Base-by-base conservation (phyloP, 2,329 filamentous ascomycete genomes). In the Aphanocladium album region DNA sequence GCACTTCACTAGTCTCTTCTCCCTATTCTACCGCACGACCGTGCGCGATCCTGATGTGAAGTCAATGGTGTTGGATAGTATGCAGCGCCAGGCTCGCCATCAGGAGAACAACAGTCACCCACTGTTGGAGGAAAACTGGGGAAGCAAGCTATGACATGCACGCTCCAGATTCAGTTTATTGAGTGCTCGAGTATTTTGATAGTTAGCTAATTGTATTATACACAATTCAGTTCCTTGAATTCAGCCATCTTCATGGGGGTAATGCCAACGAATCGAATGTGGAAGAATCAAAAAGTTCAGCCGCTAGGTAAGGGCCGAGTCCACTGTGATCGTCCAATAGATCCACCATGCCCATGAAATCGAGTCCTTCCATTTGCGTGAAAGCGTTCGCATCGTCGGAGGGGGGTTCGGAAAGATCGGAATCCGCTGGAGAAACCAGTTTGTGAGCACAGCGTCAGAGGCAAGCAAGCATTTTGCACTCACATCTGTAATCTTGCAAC, bases 1-100 rank as follows among this genome's bases (percentile, higher is more conserved):
- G 46, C 27, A 53, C 4, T 58, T 61, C 17, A 57, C 46, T 1
- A 52, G 45, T 14, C 47, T 58, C 5, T 61, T 52, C 9, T 61
- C 60, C 2, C 9, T 61, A 30, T 61, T 61, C n/a, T 61, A 61
- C 8, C 46, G 51, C 16, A 61, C 60, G 2, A 52, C 49, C 3
- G 60, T 61, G 30, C 46, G 60, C 11, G 60, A 53, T n/a, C 54
- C 54, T 4, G 25, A 61, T 17, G 60, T 61, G 23, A 61, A 61
- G 46, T 23, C 47, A 12, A 47, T 61, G 25, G 46, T 61, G 2
- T 21, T 61, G 27, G 19, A 54, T 16, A 52, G 60, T 30, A 61
- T 61, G 60, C 49, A 57, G 54, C 53, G 60, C 8, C 60, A 54
- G 16, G 60, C 60, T 5, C 46, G n/a, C 2, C 49, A 57, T 37